phyloP scores from a whole-genome alignment of 129 eudicot species.

The Chrysanthemum lavandulifolium region DNA sequence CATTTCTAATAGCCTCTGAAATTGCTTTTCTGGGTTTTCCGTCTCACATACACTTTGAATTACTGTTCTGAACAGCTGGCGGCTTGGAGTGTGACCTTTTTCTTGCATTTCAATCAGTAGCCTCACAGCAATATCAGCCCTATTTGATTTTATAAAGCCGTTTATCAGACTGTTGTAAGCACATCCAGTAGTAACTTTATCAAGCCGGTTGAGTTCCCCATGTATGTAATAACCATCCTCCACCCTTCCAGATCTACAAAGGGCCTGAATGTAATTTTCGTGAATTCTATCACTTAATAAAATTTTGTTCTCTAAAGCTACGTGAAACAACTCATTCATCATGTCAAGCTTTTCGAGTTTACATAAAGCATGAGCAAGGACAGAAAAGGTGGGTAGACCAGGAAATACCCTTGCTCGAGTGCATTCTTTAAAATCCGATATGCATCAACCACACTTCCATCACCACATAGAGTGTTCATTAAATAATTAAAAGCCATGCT shows the following conservation, averaged over 20 bases:
- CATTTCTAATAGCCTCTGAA: conserved; percentile 55
- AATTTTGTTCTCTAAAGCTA: conserved; percentile 49
- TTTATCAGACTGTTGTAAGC: conserved; percentile 59
- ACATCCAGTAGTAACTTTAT: conserved; percentile 32
- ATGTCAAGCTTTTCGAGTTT: conserved; percentile 70
- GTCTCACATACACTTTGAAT: conserved; percentile 48
- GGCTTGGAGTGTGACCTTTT: conserved; percentile 50
- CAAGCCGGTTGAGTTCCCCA: conserved; percentile 36
- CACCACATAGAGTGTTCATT: conserved; percentile 62
- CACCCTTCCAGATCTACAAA: conserved; percentile 53
- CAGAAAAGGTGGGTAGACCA: conserved; percentile 48
- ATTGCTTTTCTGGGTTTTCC: conserved; percentile 54
- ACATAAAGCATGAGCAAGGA: conserved; percentile 71
- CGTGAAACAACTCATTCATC: conserved; percentile 66
- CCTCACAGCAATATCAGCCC: conserved; percentile 67
- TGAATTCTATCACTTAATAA: conserved; percentile 32
- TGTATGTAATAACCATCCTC: conserved; percentile 67
- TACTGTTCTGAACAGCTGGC: conserved; percentile 39
- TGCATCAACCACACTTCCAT: conserved; percentile 63
- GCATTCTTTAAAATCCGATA: conserved; percentile 56
- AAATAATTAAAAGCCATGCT: conserved; percentile 64
- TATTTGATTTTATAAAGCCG: conserved; percentile 44
- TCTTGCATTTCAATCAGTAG: conserved; percentile 84
- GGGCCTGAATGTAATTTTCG: conserved; percentile 56
- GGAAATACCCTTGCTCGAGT: conserved; percentile 62